phyloP scores from a whole-genome alignment of 306 rosid species.

The Prunus mira region DNA sequence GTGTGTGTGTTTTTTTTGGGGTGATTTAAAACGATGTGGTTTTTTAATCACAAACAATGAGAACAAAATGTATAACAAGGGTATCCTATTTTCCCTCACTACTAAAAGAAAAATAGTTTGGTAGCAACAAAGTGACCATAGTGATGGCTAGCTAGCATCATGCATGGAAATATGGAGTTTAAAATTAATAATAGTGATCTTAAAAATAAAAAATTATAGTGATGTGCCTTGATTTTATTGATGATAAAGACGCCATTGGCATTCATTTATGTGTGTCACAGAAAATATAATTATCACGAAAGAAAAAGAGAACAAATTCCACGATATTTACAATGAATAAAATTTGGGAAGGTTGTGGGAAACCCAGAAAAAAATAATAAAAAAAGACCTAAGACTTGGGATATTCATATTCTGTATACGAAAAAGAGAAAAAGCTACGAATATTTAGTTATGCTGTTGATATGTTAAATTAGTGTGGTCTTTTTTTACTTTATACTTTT shows the following conservation, averaged over 20 bases:
- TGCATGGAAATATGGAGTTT: not conserved
- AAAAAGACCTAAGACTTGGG: not conserved
- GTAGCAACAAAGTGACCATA: too few species aligned
- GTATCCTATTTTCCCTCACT: too few species aligned
- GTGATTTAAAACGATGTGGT: too few species aligned
- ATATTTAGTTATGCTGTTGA: not conserved
- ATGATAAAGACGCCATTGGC: not conserved
- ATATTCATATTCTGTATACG: not conserved
- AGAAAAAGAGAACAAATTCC: not conserved
- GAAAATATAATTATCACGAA: not conserved
- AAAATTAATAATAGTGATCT: not conserved
- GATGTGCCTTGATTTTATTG: not conserved
- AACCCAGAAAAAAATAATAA: not conserved
- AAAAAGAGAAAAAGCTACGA: too few species aligned
- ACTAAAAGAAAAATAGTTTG: too few species aligned
- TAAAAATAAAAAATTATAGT: too few species aligned
- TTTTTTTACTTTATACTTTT: not conserved
- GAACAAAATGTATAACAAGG: too few species aligned
- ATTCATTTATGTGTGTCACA: not conserved
- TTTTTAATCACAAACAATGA: too few species aligned
- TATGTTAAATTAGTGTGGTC: not conserved
- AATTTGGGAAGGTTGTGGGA: not conserved
- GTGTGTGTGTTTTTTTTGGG: too few species aligned
- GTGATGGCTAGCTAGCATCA: too few species aligned
- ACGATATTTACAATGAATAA: not conserved